Percentiles rank a stretch among this genome's conserved stretches.
Conservation (phyloP, 2,329 filamentous ascomycete species). For the Colletotrichum gloeosporioides region DNA sequence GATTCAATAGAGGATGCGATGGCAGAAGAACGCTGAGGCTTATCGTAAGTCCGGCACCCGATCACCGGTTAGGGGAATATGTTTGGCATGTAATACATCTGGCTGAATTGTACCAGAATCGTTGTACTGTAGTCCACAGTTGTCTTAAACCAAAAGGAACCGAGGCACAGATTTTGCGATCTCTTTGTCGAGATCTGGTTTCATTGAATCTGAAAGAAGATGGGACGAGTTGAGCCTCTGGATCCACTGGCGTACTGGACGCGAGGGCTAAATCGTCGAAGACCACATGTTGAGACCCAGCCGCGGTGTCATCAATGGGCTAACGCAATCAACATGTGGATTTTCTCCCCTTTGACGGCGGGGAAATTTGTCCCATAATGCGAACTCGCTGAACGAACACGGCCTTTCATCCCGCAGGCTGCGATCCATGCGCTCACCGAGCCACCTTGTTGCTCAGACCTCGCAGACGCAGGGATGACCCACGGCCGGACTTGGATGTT, state of each 20-base stretch:
- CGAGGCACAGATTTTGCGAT: background rate
- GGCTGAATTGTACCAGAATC: background rate
- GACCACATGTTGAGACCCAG: background rate
- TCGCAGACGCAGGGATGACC: background rate
- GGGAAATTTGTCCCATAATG: background rate
- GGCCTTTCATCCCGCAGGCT: background rate
- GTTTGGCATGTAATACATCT: background rate
- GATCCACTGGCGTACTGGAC: background rate
- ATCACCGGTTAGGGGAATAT: background rate
- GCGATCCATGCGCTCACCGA: background rate
- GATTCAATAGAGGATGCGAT: background rate
- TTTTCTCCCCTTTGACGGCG: background rate
- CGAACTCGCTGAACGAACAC: constrained; percentile 2
- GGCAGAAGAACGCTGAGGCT: background rate
- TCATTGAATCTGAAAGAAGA: background rate
- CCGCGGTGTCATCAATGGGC: background rate
- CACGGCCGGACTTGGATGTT: background rate
- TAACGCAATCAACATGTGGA: background rate
- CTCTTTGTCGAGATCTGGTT: background rate
- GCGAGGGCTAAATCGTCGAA: background rate
- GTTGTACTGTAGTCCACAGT: background rate
- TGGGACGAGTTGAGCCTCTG: background rate
- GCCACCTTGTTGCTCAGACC: background rate
- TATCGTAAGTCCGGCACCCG: background rate
- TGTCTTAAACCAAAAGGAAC: background rate